Percentiles rank a stretch among this genome's conserved stretches.
Evolutionary conservation across 1,284 basidiomycete genomes (phyloP).

Genomic region (Malassezia brasiliensis): DNA sequence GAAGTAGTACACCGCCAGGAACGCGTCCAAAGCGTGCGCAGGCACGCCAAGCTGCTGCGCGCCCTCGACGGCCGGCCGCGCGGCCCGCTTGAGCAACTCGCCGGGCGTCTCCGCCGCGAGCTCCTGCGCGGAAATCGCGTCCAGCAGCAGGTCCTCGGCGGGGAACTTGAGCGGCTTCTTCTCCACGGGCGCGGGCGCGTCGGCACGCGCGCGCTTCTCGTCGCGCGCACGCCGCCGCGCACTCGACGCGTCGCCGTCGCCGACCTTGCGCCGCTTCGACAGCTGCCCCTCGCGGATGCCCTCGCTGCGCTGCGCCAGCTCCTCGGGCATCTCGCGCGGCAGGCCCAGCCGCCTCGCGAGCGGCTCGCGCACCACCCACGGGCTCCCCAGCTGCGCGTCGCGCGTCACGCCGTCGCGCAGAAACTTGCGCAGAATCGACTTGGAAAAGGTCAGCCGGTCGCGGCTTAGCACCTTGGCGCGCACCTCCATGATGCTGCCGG

Average conservation of each 20-base stretch:
- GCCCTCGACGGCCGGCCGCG: constrained; percentile 59
- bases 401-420: constrained; percentile 86
- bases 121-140: constrained; percentile 42
- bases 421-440: constrained; percentile 88
- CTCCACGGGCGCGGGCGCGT: constrained; percentile 22
- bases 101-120: constrained; percentile 30
- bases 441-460: constrained; percentile 86
- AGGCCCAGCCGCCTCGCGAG: constrained; percentile 76
- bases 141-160: constrained; percentile 52
- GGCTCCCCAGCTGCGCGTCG: constrained; percentile 78
- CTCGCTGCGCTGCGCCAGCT: constrained; percentile 67
- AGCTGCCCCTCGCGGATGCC: constrained; percentile 65
- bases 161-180: constrained; percentile 54
- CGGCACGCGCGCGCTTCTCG: constrained; percentile 34
- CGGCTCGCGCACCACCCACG: constrained; percentile 81
- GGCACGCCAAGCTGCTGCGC: constrained; percentile 70
- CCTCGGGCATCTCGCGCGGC: constrained; percentile 69
- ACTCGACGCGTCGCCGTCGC: constrained; percentile 69
- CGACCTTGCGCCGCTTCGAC: constrained; percentile 54
- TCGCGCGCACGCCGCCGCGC: constrained; percentile 61
- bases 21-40: constrained; percentile 65
- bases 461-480: constrained; percentile 65
- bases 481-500: constrained; percentile 67
- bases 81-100: constrained; percentile 27
- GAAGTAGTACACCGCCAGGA: constrained; percentile 85